Base-by-base conservation (phyloP, 371 early-diverging fungal species). In the Mortierella sp. region DNA sequence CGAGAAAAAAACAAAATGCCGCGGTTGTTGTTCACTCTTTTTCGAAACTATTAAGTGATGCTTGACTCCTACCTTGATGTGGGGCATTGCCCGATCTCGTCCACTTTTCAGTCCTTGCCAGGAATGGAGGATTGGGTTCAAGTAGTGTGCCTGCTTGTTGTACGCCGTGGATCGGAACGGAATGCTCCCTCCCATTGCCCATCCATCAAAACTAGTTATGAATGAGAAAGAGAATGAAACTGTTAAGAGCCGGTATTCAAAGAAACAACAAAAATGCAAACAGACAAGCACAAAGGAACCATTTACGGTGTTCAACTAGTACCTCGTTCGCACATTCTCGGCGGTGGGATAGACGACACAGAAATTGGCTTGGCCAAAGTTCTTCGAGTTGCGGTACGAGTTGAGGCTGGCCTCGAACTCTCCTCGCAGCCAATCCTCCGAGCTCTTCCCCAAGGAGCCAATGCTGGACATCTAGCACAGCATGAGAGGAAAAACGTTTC, bases 271-370 rank as follows among this genome's bases (percentile, higher is more conserved):
- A n/a, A n/a, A n/a, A n/a, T n/a, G n/a, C n/a, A n/a, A n/a, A n/a
- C n/a, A n/a, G n/a, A n/a, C n/a, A 37, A 47, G 47, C 55, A 55
- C 13, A 55, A n/a, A 11, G 43, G 34, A 64, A 39, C 24, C 34
- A n/a, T 7, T 43, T 72, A 24, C 37, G 26, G 16, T 34, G 11
- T 24, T 5, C 29, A 40, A 22, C 39, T n/a, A 31, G 69, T 79
- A 90, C 92, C 92, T 91, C 37, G 85, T 86, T 34, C 87, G 79
- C 1, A 93, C 93, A 50, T 92, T 82, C n/a, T 88, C 87, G 3
- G 88, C 89, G 5, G 91, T 91, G 1, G 93, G 93, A 86, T 86
- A 93, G 2, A 93, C 78, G 2, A 92, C 66, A 87, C 86, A 91
- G 87, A 93, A 16, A 65, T 79, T 65, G 6, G 65, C 65, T 22